A percentile compares a stretch with the other conserved stretches of the same genome.
phyloP scores from a whole-genome alignment of 2,329 filamentous ascomycete genomes.

The Ophiostoma tasmaniense region DNA sequence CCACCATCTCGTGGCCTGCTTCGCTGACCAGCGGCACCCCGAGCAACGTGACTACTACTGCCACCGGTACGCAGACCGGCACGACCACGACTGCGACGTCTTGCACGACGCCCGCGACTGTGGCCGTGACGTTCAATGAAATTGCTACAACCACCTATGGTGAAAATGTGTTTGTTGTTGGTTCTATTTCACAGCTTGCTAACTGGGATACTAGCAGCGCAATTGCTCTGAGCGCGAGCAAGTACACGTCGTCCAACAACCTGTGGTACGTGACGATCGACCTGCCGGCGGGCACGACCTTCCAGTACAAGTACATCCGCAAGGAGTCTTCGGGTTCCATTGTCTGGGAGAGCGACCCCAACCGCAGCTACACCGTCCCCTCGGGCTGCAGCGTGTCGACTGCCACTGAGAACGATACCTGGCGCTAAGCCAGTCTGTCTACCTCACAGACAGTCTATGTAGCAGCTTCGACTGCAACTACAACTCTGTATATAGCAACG shows the following conservation, averaged over 20 bases:
- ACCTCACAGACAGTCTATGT: too few relatives aligned
- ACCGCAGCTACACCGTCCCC: slow-evolving; percentile 33
- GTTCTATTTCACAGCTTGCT: slow-evolving; percentile 51
- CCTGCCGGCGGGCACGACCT: slow-evolving; percentile 44
- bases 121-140: slow-evolving; percentile 52
- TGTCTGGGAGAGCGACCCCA: slow-evolving; percentile 56
- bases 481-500: background rate
- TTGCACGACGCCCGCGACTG: slow-evolving; percentile 40
- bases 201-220: slow-evolving; percentile 50
- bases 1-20: slow-evolving; percentile 11
- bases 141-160: slow-evolving; percentile 49
- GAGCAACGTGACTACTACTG: slow-evolving; percentile 1
- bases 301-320: slow-evolving; percentile 64
- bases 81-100: background rate
- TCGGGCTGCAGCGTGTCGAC: slow-evolving; percentile 10
- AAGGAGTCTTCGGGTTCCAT: slow-evolving; percentile 45
- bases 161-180: slow-evolving; percentile 57
- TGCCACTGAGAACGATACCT: slow-evolving; percentile 11
- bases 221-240: slow-evolving; percentile 46
- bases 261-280: slow-evolving; percentile 52
- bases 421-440: slow-evolving; percentile 11
- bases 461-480: background rate
- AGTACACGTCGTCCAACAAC: slow-evolving; percentile 51
- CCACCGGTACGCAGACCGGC: background rate
- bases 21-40: slow-evolving; percentile 25